These are phyloP conservation scores for Dactylella cylindrospora DNA, from an alignment of 2,329 filamentous ascomycete genomes.

Conservation along the genomic window DNA sequence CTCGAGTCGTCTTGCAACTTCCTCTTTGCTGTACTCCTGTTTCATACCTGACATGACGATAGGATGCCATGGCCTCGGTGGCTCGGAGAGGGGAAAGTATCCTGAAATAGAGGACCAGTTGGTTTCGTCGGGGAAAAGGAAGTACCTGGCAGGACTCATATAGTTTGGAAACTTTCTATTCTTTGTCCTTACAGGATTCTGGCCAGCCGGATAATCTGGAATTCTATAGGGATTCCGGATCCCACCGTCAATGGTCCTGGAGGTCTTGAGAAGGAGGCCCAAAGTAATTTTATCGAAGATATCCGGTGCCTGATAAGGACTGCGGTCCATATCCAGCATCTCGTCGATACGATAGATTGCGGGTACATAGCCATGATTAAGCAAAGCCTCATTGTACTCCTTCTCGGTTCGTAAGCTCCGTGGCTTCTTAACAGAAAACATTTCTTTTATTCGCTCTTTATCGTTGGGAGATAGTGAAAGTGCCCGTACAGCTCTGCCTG, in stretches of 20 bases:
- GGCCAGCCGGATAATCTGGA: background rate
- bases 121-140: conserved; percentile 35
- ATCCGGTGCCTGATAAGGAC: conserved; percentile 16
- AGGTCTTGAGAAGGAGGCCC: conserved; percentile 17
- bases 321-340: conserved; percentile 34
- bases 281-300: conserved; percentile 35
- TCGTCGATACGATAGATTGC: conserved; percentile 31
- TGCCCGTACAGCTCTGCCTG: background rate
- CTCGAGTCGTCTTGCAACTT: conserved; percentile 31
- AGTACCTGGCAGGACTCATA: background rate
- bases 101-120: conserved; percentile 4
- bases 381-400: conserved; percentile 9
- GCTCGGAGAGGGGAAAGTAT: conserved; percentile 27
- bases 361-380: conserved; percentile 17
- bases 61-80: conserved; percentile 30
- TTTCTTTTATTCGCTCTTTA: background rate
- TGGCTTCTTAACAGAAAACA: conserved; percentile 3
- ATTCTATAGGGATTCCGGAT: conserved; percentile 38
- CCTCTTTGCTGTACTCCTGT: conserved; percentile 35
- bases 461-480: conserved; percentile 2
- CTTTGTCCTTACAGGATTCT: conserved; percentile 17
- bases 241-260: conserved; percentile 23
- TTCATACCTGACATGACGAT: conserved; percentile 21
- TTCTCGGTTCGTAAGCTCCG: conserved; percentile 17
- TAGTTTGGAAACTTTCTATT: background rate